Conservation (phyloP, 352 stramenopile species). For the Globisporangium lucens region DNA sequence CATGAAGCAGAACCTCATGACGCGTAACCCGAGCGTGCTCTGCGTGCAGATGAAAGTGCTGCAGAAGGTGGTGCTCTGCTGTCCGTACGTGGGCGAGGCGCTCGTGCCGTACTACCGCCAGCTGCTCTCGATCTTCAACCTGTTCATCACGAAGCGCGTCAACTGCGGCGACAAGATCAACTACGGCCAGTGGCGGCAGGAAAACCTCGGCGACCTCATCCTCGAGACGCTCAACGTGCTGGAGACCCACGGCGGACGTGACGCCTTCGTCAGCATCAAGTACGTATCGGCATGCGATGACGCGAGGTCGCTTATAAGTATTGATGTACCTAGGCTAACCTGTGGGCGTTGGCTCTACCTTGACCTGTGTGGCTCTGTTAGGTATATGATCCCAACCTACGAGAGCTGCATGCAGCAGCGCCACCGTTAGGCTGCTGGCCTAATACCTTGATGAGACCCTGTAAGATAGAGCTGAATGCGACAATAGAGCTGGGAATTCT, state of each 20-base stretch:
- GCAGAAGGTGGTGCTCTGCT: conserved; percentile 64
- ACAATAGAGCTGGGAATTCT: neutral
- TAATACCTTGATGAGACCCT: neutral
- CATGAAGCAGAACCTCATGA: conserved; percentile 89
- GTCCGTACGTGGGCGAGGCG: conserved; percentile 79
- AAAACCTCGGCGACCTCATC: conserved; percentile 89
- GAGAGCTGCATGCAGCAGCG: conserved; percentile 78
- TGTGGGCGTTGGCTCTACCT: neutral
- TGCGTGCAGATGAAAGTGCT: conserved; percentile 79
- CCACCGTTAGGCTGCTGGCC: conserved; percentile 1
- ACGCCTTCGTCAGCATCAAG: conserved; percentile 95
- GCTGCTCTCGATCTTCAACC: conserved; percentile 90
- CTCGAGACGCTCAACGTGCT: conserved; percentile 89
- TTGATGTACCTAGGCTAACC: neutral
- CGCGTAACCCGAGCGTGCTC: conserved; percentile 63
- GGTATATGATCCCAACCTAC: conserved; percentile 96
- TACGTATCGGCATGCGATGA: conserved; percentile 14
- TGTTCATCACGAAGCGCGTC: conserved; percentile 89
- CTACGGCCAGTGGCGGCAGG: conserved; percentile 86
- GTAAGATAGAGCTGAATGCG: neutral
- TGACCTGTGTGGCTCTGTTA: conserved; percentile 3
- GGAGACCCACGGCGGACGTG: conserved; percentile 74
- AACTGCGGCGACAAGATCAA: conserved; percentile 94
- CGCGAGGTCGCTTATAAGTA: neutral
- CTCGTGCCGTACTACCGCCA: conserved; percentile 92